phyloP scores from a whole-genome alignment of 352 stramenopile genomes.

The Globisporangium solare region DNA sequence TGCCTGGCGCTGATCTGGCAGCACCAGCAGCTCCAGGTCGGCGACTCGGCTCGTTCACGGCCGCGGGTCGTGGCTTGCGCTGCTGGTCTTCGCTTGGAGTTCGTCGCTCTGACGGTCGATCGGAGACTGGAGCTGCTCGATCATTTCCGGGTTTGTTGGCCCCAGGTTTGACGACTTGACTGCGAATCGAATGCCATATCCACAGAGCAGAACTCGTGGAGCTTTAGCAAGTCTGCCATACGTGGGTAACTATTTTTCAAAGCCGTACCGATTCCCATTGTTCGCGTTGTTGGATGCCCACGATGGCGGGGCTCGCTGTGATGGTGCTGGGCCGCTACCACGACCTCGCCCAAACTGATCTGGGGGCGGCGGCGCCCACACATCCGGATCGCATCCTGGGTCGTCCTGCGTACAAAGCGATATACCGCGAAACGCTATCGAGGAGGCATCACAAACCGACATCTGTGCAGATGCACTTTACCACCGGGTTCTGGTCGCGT shows the following conservation, averaged over 20 bases:
- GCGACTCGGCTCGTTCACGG: constrained; percentile 13
- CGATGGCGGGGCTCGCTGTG: constrained; percentile 31
- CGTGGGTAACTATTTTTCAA: not conserved
- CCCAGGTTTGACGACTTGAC: constrained; percentile 28
- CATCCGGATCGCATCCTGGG: constrained; percentile 47
- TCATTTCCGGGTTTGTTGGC: constrained; percentile 11
- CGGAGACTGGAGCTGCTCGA: constrained; percentile 19
- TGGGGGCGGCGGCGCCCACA: constrained; percentile 68
- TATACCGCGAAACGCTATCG: no score
- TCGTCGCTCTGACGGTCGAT: constrained; percentile 35
- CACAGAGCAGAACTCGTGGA: no score
- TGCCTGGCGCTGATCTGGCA: constrained; percentile 21
- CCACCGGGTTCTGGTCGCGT: constrained; percentile 9
- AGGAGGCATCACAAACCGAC: not conserved
- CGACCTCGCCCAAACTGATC: constrained; percentile 32
- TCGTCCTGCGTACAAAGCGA: constrained; percentile 14
- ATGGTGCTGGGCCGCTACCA: constrained; percentile 12
- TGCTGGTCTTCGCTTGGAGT: constrained; percentile 58
- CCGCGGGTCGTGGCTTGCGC: constrained; percentile 28
- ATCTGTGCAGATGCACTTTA: not conserved
- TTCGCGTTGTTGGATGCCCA: constrained; percentile 53
- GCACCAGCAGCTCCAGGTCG: constrained; percentile 17
- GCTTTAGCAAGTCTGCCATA: no score
- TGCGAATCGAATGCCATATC: constrained; percentile 8
- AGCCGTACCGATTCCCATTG: constrained; percentile 27